phyloP scores from a whole-genome alignment of 2,329 filamentous ascomycete species.

The Fusarium illudens region DNA sequence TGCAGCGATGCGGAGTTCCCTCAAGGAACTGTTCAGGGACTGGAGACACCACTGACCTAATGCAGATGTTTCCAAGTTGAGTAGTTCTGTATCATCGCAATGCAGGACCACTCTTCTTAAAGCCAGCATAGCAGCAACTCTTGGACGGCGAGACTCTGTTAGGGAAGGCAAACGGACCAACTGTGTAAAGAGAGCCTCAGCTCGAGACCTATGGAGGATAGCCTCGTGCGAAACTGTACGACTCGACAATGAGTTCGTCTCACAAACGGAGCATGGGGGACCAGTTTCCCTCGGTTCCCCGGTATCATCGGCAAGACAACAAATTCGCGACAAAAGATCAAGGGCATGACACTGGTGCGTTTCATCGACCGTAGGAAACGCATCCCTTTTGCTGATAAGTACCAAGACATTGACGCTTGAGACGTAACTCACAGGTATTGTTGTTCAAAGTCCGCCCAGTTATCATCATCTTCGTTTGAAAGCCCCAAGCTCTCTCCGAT shows the following conservation, averaged over 20 bases:
- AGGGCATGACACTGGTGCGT: slow-evolving; percentile 61
- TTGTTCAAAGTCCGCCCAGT: slow-evolving; percentile 44
- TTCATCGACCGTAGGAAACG: slow-evolving; percentile 59
- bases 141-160: slow-evolving; percentile 63
- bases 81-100: slow-evolving; percentile 63
- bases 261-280: slow-evolving; percentile 41
- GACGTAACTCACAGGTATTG: slow-evolving; percentile 57
- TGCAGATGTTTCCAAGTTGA: slow-evolving; percentile 72
- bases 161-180: slow-evolving; percentile 58
- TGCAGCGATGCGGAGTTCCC: slow-evolving; percentile 85
- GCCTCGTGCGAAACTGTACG: slow-evolving; percentile 7
- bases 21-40: slow-evolving; percentile 81
- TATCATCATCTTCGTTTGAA: slow-evolving; percentile 29
- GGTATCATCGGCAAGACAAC: slow-evolving; percentile 37
- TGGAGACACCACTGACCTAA: slow-evolving; percentile 84
- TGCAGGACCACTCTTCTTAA: slow-evolving; percentile 76
- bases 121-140: slow-evolving; percentile 76
- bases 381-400: slow-evolving; percentile 44
- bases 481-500: slow-evolving; percentile 45
- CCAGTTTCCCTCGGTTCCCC: background rate
- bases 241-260: slow-evolving; percentile 13
- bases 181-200: slow-evolving; percentile 56
- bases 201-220: slow-evolving; percentile 45
- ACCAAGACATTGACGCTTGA: background rate
- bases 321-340: slow-evolving; percentile 63